Conservation (phyloP, 2,329 filamentous ascomycete species). For the Pezicula radicicola region DNA sequence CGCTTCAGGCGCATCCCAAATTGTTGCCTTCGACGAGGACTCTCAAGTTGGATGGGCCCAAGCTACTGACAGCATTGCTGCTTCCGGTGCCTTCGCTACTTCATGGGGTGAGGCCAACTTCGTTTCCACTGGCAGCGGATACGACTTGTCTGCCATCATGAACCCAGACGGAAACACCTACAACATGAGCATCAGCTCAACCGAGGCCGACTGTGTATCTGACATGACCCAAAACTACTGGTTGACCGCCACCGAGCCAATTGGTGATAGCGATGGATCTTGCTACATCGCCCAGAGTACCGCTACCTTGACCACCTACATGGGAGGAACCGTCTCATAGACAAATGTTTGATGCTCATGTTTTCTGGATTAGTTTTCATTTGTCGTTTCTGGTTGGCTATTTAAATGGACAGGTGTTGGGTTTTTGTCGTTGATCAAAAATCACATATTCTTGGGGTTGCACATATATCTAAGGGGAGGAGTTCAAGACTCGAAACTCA, state of each 20-base stretch:
- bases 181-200: constrained; percentile 24
- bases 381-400: too few species aligned
- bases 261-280: constrained; percentile 24
- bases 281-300: constrained; percentile 23
- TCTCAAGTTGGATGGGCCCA: constrained; percentile 23
- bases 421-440: too few species aligned
- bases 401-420: too few species aligned
- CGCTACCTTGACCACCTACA: constrained; percentile 18
- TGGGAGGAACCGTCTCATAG: constrained; percentile 19
- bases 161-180: constrained; percentile 25
- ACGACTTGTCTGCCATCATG: constrained; percentile 27
- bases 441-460: too few species aligned
- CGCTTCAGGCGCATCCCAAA: constrained; percentile 16
- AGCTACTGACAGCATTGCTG: constrained; percentile 4
- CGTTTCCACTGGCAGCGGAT: constrained; percentile 20
- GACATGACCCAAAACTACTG: constrained; percentile 25
- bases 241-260: constrained; percentile 19
- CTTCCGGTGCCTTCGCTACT: constrained; percentile 19
- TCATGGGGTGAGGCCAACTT: constrained; percentile 27
- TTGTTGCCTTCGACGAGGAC: constrained; percentile 24
- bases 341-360: not conserved
- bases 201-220: constrained; percentile 22
- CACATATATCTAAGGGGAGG: too few species aligned
- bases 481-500: too few species aligned
- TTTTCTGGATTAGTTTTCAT: not conserved